Evolutionary conservation across 176 grass and related monocot species (phyloP), one percentile per base, ranked within the genome.

Genomic region (Pontederia crassipes): DNA sequence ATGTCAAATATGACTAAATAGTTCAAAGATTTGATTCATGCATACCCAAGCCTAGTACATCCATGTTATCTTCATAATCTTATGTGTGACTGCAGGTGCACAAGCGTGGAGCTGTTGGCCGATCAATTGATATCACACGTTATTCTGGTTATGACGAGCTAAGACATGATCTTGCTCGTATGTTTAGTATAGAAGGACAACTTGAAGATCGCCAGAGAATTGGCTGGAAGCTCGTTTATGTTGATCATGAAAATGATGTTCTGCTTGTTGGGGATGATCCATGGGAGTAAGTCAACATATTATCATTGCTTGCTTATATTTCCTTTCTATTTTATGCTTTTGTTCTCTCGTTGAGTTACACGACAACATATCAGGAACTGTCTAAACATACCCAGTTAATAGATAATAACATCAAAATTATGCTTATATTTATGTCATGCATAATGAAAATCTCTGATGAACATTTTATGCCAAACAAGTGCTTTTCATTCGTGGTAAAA

Each of bases 181-280:
- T 98, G 93, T 98, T 98, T 70, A 85, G 84, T 62, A 98, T 92
- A 81, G 88, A 98, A 67, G 93, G 93, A 14, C 93, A 98, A 72
- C 75, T 98, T 29, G 93, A 98, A 78, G 93, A 89, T 52, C 74
- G 73, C 8, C 87, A 90, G 24, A 79, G 77, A 81, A 82, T 84
- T 55, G 93, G 87, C 12, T 98, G 93, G 93, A 98, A 98, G 63
- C 74, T 98, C 45, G 93, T 98, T 65, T 98, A 92, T 54, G 78
- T 75, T 57, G 93, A 98, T 81, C 93, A 92, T 52, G 93, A 98
- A 57, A 81, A 81, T 3, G 93, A 98, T 54, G 74, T 89, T 10
- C 72, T 98, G 49, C 87, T 98, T 72, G 84, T 98, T 3, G 93
- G 93, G 0, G 93, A 98, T 47, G 93, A 98, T 49, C 93, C 93